Conservation (phyloP, 345 rosid species). For the Citrus maxima region DNA sequence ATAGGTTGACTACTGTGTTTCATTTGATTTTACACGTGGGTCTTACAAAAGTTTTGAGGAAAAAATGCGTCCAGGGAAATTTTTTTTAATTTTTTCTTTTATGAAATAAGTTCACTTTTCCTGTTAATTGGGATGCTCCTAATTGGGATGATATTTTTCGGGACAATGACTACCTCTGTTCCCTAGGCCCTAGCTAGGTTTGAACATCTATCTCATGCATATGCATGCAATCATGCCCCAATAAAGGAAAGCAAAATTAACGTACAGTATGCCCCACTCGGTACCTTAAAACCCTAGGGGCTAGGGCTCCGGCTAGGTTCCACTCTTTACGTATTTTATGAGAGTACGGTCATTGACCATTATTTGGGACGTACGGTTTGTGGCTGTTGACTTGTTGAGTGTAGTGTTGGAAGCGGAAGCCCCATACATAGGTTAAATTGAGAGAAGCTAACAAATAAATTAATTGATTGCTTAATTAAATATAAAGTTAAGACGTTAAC, state of each 20-base stretch:
- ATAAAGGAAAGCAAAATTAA: background rate
- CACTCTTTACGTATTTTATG: no score
- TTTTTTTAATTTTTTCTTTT: no score
- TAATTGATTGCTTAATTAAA: background rate
- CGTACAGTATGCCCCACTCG: background rate
- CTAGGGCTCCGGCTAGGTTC: no score
- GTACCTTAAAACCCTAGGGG: no score
- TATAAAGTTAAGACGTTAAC: no score
- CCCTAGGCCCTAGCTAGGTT: background rate
- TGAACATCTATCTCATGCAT: no score
- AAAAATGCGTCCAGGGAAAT: background rate
- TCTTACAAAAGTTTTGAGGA: background rate
- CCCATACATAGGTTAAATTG: no score
- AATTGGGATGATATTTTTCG: background rate
- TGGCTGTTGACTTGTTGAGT: no score
- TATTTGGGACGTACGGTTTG: no score
- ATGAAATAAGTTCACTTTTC: background rate
- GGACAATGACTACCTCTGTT: background rate
- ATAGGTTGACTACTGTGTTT: background rate
- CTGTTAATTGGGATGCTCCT: background rate
- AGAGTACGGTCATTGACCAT: no score
- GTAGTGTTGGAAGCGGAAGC: no score
- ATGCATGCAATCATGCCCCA: no score
- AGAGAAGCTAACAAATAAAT: background rate
- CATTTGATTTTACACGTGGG: background rate